A percentile compares a stretch with the other conserved stretches of the same genome.
Conservation (phyloP, 805 yeast genomes). For the Myxozyma neotropica region DNA sequence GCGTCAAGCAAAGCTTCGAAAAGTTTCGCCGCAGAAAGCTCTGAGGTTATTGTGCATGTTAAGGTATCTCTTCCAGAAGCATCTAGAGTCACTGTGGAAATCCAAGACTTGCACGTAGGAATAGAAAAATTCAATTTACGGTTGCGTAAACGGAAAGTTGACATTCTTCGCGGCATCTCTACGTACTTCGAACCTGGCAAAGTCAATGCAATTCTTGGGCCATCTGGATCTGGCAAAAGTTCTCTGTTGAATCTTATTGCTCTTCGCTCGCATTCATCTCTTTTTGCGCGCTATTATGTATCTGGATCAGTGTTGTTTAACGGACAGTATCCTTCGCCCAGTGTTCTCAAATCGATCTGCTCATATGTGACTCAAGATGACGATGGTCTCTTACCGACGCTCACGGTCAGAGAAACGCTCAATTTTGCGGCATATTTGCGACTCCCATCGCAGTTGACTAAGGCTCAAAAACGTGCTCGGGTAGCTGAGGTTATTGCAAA, state of each 20-base stretch:
- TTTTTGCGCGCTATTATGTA: constrained; percentile 40
- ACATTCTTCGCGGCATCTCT: constrained; percentile 50
- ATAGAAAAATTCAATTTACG: constrained; percentile 29
- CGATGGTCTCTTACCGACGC: constrained; percentile 64
- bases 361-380: constrained; percentile 86
- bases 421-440: constrained; percentile 71
- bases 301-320: constrained; percentile 53
- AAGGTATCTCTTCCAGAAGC: background rate
- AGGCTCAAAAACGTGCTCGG: constrained; percentile 50
- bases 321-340: constrained; percentile 43
- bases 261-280: constrained; percentile 53
- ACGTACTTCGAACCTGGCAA: constrained; percentile 59
- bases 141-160: constrained; percentile 36
- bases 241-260: constrained; percentile 66
- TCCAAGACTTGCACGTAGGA: constrained; percentile 36
- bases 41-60: background rate
- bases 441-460: constrained; percentile 48
- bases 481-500: constrained; percentile 63
- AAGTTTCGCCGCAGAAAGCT: background rate
- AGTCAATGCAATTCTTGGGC: constrained; percentile 76
- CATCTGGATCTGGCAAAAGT: constrained; percentile 79
- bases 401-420: constrained; percentile 79
- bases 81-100: constrained; percentile 34
- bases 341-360: constrained; percentile 50
- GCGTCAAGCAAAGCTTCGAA: constrained; percentile 43